These are phyloP conservation scores for Penstemon newberryi DNA, from an alignment of 257 asterid species.

Conservation along the genomic window DNA sequence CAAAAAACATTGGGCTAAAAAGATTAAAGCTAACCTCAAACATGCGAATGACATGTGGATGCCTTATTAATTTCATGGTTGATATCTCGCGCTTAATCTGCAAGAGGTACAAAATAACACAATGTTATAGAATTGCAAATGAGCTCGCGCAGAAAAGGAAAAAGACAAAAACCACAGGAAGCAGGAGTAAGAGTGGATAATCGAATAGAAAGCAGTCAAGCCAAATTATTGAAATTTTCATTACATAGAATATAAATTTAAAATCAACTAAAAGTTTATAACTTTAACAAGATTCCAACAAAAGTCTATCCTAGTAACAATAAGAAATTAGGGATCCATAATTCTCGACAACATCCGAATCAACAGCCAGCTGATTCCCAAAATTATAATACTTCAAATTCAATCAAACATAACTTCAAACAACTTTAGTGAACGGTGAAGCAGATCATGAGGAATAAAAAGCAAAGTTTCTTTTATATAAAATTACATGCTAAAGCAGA, in stretches of 20 bases:
- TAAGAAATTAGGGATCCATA: not conserved
- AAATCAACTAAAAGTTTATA: not conserved
- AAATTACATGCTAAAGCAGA: not conserved
- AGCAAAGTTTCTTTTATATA: not conserved
- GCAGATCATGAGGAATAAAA: not conserved
- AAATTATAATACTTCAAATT: not conserved
- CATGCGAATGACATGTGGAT: constrained; percentile 73
- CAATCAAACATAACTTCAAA: not conserved
- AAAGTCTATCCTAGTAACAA: not conserved
- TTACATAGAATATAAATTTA: no score
- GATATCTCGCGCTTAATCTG: constrained; percentile 75
- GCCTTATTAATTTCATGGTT: constrained; percentile 67
- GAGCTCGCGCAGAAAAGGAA: not conserved
- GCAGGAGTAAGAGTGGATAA: not conserved
- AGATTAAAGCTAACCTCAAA: constrained; percentile 46
- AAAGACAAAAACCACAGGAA: not conserved
- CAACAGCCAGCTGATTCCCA: not conserved
- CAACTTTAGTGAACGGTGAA: not conserved
- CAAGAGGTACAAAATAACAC: constrained; percentile 14
- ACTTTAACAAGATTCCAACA: no score
- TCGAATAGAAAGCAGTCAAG: not conserved
- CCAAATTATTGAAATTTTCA: not conserved
- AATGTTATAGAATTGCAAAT: not conserved
- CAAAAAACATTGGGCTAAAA: not conserved
- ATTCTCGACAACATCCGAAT: not conserved